Evolutionary conservation across 2,329 filamentous ascomycete species (phyloP), one percentile per base, ranked within the genome.

Genomic region (Pezicula rhizophila): DNA sequence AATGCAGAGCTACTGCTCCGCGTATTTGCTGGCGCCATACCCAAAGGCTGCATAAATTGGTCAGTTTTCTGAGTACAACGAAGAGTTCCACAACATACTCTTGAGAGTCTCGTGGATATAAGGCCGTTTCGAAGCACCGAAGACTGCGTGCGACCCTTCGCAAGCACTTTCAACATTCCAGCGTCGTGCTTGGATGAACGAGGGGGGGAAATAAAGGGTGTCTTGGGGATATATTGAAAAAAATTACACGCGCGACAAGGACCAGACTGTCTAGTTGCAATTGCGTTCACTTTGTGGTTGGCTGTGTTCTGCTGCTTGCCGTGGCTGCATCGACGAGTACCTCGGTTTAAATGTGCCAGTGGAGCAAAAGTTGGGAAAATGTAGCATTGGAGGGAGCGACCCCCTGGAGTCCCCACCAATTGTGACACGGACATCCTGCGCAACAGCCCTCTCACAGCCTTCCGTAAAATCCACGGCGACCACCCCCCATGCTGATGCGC

Each of bases 1-100:
- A 80, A 67, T 44, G 53, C 49, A 53, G 79, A 79, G 71, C 78
- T 82, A 63, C 71, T 81, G 66, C 72, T 76, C 64, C 79, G 69
- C 65, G 68, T 73, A 58, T 70, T 66, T 55, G 73, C 67, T 45
- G 74, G 70, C 41, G 78, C 75, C 78, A 83, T 82, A 64, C 47
- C 56, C 44, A 51, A 47, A 41, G 15, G 54, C 62, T 64, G 45
- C 37, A 17, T 35, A 23, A n/a, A 42, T 63, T 48, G 60, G 58
- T 47, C 11, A 34, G 28, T 31, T 14, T 17, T n/a, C 2, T 15
- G 28, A 10, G n/a, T 8, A 12, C 8, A 15, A 25, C 6, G n/a
- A n/a, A 23, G 25, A 25, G 28, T 25, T 14, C 12, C 20, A 12
- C 15, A 12, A 49, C 59, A 23, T 57, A 65, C 63, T 52, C 55